Evolutionary conservation across 1,284 basidiomycete species (phyloP).

Genomic region (Cystobasidium slooffiae): DNA sequence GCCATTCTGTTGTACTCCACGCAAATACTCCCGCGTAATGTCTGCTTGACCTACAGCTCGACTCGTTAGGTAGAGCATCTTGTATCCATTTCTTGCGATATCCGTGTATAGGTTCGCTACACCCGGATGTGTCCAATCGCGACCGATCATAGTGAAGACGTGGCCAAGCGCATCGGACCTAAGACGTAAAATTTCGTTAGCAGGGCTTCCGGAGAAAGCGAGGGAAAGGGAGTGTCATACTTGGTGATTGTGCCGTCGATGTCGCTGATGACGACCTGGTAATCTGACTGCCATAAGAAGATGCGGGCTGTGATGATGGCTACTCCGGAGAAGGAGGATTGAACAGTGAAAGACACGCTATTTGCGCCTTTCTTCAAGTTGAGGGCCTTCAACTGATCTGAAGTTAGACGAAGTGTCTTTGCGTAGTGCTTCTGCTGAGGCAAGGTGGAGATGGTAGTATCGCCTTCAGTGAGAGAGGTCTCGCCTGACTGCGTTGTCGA

Average conservation of each 20-base stretch:
- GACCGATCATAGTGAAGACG: conserved; percentile 96
- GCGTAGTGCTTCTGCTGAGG: conserved; percentile 66
- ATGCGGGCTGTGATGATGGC: conserved; percentile 77
- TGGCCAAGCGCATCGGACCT: conserved; percentile 97
- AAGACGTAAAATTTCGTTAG: too few relatives aligned
- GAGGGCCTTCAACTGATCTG: conserved; percentile 82
- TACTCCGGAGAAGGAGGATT: conserved; percentile 77
- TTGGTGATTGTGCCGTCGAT: conserved; percentile 99
- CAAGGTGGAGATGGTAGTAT: not conserved
- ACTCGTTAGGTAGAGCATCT: conserved; percentile 97
- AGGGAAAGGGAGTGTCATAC: too few relatives aligned
- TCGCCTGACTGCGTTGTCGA: not conserved
- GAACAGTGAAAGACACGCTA: conserved; percentile 88
- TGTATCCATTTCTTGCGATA: conserved; percentile 92
- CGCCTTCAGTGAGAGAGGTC: not conserved
- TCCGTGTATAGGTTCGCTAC: conserved; percentile 99
- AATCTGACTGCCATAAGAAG: conserved; percentile 91
- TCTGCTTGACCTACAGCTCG: conserved; percentile 98
- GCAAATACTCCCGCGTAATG: conserved; percentile 92
- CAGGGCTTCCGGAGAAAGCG: too few relatives aligned
- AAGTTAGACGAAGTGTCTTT: conserved; percentile 87
- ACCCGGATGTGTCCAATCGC: conserved; percentile 99
- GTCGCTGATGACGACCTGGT: conserved; percentile 91
- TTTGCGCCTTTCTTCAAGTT: conserved; percentile 88
- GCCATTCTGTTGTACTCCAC: conserved; percentile 91